Conservation (phyloP, 805 yeast genomes). For the Saccharomyces kudriavzevii region DNA sequence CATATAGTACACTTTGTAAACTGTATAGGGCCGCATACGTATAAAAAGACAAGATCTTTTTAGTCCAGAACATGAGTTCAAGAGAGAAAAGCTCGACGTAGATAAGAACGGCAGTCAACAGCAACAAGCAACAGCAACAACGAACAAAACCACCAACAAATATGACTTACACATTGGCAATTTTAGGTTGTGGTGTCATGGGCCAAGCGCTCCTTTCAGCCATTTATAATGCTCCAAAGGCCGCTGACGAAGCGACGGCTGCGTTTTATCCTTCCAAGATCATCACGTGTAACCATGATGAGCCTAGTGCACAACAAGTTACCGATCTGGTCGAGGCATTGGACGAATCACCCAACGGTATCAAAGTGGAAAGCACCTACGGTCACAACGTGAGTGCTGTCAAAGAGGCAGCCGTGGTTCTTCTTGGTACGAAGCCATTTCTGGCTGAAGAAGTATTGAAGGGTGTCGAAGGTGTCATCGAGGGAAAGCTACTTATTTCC, state of each 20-base stretch:
- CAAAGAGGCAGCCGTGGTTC: constrained; percentile 53
- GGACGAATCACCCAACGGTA: constrained; percentile 37
- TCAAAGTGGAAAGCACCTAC: constrained; percentile 44
- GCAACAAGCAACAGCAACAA: background rate
- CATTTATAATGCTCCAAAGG: constrained; percentile 28
- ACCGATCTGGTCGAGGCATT: constrained; percentile 40
- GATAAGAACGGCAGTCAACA: background rate
- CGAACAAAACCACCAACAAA: constrained; percentile 1
- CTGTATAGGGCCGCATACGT: background rate
- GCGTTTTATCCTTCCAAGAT: constrained; percentile 56
- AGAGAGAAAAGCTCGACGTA: background rate
- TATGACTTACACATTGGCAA: constrained; percentile 51
- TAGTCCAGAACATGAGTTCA: background rate
- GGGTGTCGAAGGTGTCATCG: constrained; percentile 39
- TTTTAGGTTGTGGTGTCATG: constrained; percentile 92
- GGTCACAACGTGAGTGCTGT: constrained; percentile 55
- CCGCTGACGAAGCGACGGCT: constrained; percentile 20
- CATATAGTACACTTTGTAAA: background rate
- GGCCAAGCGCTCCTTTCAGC: constrained; percentile 90
- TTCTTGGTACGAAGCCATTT: constrained; percentile 86
- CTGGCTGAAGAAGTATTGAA: constrained; percentile 55
- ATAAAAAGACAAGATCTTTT: background rate
- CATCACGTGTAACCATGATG: constrained; percentile 58
- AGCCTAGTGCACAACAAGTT: constrained; percentile 40
- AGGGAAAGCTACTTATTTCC: constrained; percentile 60